These are phyloP conservation scores for Metschnikowia anglica DNA, from an alignment of 805 yeast species.

Conservation along the genomic window DNA sequence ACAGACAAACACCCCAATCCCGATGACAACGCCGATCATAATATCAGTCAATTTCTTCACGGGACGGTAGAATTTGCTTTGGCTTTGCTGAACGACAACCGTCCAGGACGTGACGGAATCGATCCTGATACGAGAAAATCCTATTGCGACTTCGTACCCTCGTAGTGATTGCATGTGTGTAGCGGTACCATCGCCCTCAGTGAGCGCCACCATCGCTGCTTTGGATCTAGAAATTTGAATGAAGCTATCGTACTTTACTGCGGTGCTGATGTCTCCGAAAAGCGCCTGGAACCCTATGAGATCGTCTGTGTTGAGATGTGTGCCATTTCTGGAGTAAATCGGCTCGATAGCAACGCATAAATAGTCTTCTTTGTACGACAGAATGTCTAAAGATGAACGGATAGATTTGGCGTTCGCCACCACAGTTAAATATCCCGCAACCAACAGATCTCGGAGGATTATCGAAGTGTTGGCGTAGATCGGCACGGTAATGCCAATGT, in stretches of 20 bases:
- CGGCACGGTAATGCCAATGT: conserved; percentile 77
- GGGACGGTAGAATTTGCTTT: conserved; percentile 60
- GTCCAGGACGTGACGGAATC: conserved; percentile 56
- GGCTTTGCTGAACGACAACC: conserved; percentile 67
- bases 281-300: conserved; percentile 49
- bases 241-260: conserved; percentile 27
- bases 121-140: conserved; percentile 31
- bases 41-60: conserved; percentile 60
- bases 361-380: conserved; percentile 26
- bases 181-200: conserved; percentile 28
- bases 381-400: conserved; percentile 24
- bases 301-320: conserved; percentile 30
- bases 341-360: conserved; percentile 34
- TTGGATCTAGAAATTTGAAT: conserved; percentile 26
- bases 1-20: conserved; percentile 72
- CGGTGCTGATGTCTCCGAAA: conserved; percentile 25
- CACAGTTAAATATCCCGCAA: conserved; percentile 72
- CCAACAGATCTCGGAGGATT: conserved; percentile 48
- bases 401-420: conserved; percentile 36
- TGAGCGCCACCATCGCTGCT: conserved; percentile 32
- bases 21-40: conserved; percentile 75
- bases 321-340: conserved; percentile 30
- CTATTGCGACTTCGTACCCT: conserved; percentile 34
- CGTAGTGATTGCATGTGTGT: conserved; percentile 24
- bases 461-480: conserved; percentile 73